A percentile compares a stretch with the other conserved stretches of the same genome.
Evolutionary conservation across 306 rosid species (phyloP).

Genomic region (Cajanus cajan): DNA sequence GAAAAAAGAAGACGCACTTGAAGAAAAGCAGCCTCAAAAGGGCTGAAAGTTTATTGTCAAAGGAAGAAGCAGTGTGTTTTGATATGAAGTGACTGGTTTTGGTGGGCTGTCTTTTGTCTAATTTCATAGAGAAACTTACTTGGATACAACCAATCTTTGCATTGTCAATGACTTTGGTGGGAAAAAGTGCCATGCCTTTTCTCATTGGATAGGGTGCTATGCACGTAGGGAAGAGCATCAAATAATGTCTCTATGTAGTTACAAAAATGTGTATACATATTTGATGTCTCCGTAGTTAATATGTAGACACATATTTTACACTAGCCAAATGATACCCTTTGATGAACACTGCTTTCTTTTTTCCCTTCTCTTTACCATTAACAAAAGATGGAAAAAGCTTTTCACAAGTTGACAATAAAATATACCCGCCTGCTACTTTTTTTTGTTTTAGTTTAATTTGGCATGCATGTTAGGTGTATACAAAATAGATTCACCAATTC

Average conservation of each 20-base stretch:
- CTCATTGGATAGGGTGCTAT: constrained; percentile 32
- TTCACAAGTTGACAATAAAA: background rate
- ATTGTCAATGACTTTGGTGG: constrained; percentile 47
- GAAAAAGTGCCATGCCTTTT: constrained; percentile 56
- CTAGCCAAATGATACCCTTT: background rate
- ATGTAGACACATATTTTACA: background rate
- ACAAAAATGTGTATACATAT: background rate
- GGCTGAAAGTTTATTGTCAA: constrained; percentile 78
- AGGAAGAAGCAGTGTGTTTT: constrained; percentile 37
- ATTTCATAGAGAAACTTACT: constrained; percentile 29
- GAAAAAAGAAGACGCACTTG: constrained; percentile 49
- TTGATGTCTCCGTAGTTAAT: background rate
- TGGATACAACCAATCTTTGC: constrained; percentile 45
- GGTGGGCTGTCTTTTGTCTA: constrained; percentile 53
- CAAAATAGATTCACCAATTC: background rate
- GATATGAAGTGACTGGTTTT: constrained; percentile 59
- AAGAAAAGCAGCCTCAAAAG: constrained; percentile 66
- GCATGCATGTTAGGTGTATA: background rate
- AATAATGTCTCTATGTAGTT: constrained; percentile 28
- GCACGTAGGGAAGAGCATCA: constrained; percentile 18
- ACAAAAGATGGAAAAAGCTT: background rate
- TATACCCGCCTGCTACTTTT: background rate
- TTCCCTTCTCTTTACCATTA: background rate
- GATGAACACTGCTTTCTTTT: background rate
- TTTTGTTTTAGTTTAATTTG: background rate